Evolutionary conservation across 164 flowering plant species (phyloP).

Genomic region (Dillenia turbinata): DNA sequence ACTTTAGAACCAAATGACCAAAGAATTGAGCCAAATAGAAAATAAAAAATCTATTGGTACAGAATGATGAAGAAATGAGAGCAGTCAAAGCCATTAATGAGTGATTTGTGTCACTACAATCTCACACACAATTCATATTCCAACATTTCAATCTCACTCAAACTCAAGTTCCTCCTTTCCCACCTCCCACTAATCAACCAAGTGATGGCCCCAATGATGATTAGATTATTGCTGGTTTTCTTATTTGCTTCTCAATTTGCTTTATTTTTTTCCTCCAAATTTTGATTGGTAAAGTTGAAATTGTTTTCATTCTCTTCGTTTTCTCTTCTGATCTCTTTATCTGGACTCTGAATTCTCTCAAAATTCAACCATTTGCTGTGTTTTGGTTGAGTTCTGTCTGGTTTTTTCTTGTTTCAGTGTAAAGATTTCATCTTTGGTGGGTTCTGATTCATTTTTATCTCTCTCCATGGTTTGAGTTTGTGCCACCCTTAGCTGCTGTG

Average conservation of each 20-base stretch:
- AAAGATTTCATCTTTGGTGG: neutral
- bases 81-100: too few relatives aligned
- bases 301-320: neutral
- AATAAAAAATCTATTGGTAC: too few relatives aligned
- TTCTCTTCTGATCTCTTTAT: neutral
- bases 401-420: neutral
- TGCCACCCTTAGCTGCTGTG: neutral
- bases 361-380: too few relatives aligned
- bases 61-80: too few relatives aligned
- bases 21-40: too few relatives aligned
- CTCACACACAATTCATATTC: too few relatives aligned
- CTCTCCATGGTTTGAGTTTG: neutral
- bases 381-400: neutral
- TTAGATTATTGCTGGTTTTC: neutral
- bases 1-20: too few relatives aligned
- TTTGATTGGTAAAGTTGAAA: neutral
- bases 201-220: too few relatives aligned
- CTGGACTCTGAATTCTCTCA: neutral
- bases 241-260: neutral
- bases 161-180: too few relatives aligned
- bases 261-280: neutral
- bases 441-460: neutral
- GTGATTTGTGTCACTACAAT: too few relatives aligned
- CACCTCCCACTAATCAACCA: too few relatives aligned
- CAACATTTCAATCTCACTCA: too few relatives aligned